These are phyloP conservation scores for Boechera retrofracta DNA, from an alignment of 345 rosid genomes.

Conservation along the genomic window DNA sequence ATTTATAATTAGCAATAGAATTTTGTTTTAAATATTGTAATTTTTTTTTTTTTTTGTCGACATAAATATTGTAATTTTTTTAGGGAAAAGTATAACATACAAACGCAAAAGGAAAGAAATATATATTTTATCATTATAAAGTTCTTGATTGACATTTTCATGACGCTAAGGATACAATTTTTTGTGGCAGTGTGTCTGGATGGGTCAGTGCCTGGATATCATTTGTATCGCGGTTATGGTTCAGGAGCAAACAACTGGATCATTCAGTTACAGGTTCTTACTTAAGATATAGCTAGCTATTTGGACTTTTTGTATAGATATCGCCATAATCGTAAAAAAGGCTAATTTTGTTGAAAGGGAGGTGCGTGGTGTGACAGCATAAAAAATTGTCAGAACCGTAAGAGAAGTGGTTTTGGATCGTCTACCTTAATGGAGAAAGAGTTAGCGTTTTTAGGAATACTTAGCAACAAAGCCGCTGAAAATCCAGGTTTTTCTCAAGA, in stretches of 20 bases:
- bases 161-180: slow-evolving; percentile 13
- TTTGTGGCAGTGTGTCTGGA: slow-evolving; percentile 83
- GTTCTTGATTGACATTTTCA: slow-evolving; percentile 1
- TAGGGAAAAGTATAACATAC: background rate
- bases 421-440: slow-evolving; percentile 67
- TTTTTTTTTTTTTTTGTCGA: no score
- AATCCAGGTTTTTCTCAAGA: slow-evolving; percentile 67
- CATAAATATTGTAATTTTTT: background rate
- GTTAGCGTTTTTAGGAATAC: slow-evolving; percentile 68
- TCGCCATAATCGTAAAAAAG: background rate
- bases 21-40: background rate
- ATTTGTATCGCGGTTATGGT: slow-evolving; percentile 69
- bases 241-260: slow-evolving; percentile 82
- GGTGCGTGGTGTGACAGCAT: slow-evolving; percentile 95
- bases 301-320: background rate
- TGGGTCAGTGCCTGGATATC: slow-evolving; percentile 95
- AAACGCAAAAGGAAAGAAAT: background rate
- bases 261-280: slow-evolving; percentile 71
- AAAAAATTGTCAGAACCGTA: slow-evolving; percentile 64
- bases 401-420: slow-evolving; percentile 68
- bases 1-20: background rate
- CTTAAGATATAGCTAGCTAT: background rate
- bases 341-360: slow-evolving; percentile 54
- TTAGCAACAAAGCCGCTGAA: slow-evolving; percentile 69
- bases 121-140: background rate